These are phyloP conservation scores for Ophiostoma tasmaniense DNA, from an alignment of 2,329 filamentous ascomycete genomes.

Conservation along the genomic window DNA sequence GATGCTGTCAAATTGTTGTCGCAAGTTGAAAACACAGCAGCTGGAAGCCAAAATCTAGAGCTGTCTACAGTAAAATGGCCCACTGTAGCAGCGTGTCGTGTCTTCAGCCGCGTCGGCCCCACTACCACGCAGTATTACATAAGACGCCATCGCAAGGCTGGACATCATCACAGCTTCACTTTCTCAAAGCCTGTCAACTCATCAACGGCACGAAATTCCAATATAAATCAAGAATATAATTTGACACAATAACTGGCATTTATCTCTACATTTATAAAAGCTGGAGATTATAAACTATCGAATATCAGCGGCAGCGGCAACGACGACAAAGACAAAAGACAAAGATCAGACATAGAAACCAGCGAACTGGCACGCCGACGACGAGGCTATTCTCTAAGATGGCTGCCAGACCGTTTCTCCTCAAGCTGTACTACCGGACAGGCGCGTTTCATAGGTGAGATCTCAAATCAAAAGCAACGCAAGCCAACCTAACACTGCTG, in stretches of 20 bases:
- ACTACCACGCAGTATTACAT: neutral
- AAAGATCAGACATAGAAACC: neutral
- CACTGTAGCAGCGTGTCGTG: neutral
- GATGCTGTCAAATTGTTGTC: neutral
- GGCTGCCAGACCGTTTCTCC: constrained; percentile 51
- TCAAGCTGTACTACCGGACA: constrained; percentile 75
- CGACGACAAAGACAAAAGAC: neutral
- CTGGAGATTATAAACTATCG: neutral
- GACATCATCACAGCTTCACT: neutral
- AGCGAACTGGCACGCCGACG: neutral
- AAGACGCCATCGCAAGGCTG: constrained; percentile 1
- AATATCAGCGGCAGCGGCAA: neutral
- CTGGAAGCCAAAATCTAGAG: neutral
- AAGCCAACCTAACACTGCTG: neutral
- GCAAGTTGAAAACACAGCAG: neutral
- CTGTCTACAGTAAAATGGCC: neutral
- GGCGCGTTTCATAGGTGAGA: constrained; percentile 63
- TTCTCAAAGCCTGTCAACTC: neutral
- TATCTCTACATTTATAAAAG: neutral
- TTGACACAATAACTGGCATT: neutral
- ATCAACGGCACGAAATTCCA: neutral
- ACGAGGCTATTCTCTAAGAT: neutral
- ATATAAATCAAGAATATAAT: neutral
- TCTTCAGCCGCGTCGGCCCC: constrained; percentile 7
- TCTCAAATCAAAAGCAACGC: neutral